Evolutionary conservation across 108 stramenopile species (phyloP).

Genomic region (Nitzschia sp.): DNA sequence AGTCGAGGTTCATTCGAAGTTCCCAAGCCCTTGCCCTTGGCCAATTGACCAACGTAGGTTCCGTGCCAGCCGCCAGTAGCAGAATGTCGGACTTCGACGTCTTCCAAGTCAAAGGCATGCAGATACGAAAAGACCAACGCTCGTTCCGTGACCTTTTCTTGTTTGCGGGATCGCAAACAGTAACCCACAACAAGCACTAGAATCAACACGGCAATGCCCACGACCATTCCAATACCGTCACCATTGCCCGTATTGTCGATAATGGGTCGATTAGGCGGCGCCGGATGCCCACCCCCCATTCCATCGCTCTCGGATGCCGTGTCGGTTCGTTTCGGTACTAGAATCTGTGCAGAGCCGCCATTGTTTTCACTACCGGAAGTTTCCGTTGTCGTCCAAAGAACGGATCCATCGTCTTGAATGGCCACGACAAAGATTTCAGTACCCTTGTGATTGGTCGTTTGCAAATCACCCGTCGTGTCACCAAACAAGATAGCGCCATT

Average conservation of each 20-base stretch:
- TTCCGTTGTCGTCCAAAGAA: constrained; percentile 25
- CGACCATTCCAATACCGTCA: constrained; percentile 6
- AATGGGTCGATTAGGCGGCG: not conserved
- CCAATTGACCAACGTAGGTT: constrained; percentile 47
- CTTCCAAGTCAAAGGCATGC: constrained; percentile 51
- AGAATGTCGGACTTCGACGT: constrained; percentile 54
- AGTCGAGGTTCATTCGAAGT: not conserved
- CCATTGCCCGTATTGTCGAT: constrained; percentile 2
- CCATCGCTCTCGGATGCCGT: not conserved
- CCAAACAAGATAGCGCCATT: constrained; percentile 43
- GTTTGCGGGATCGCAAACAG: not conserved
- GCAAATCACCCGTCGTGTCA: constrained; percentile 41
- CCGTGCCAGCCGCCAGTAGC: constrained; percentile 72
- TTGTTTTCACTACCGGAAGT: constrained; percentile 18
- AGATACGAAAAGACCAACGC: constrained; percentile 44
- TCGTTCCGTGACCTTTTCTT: constrained; percentile 33
- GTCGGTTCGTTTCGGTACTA: constrained; percentile 4
- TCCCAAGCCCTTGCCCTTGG: constrained; percentile 22
- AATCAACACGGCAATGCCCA: constrained; percentile 16
- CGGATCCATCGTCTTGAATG: constrained; percentile 12
- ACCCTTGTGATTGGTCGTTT: constrained; percentile 20
- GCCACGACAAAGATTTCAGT: constrained; percentile 29
- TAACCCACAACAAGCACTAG: constrained; percentile 9
- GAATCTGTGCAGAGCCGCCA: constrained; percentile 2
- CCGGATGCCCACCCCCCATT: not conserved